Evolutionary conservation across 129 eudicot genomes (phyloP), one percentile per base, ranked within the genome.

Genomic region (Ambrosia trifida): DNA sequence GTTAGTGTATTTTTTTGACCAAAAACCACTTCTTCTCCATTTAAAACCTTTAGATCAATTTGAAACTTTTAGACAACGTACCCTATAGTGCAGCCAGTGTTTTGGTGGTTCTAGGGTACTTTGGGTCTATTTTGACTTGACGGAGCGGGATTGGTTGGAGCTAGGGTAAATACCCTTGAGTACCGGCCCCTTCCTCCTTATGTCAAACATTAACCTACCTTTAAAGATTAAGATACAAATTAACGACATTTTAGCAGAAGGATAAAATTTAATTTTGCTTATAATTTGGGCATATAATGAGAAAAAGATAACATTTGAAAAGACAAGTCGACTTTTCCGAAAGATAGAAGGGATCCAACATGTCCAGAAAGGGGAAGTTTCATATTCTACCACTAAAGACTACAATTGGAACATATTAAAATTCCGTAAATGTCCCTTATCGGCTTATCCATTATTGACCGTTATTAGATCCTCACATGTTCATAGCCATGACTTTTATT

Each of bases 281-380:
- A 54, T 19, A 7, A 51, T 16, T 54, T 54, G 5, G 36, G 35
- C 63, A 28, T 28, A 57, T 11, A 56, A 16, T 17, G 30, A 5
- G 58, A 2, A 57, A 59, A 58, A 54, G 20, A 5, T 28, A 53
- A 49, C 40, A 38, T 9, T 10, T 56, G 63, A 56, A 56, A 24
- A 20, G 30, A 63, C 12, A 13, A 38, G 68, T 31, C 74, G 1
- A 54, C 68, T 57, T 67, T 74, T 64, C 14, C 30, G 61, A 66
- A 56, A 66, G 68, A 66, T 46, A 45, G 66, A 44, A 36, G 56
- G 73, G 50, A 75, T 76, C 45, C 43, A 31, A 76, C 41, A 76
- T 41, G 40, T 67, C 80, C 80, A 76, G 64, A 68, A 60, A 33
- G 62, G 80, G 80, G 57, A 76, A 76, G 80, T 68, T 67, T 76